A percentile compares a stretch with the other conserved stretches of the same genome.
Evolutionary conservation across 345 rosid genomes (phyloP).

Genomic region (Gynandropsis gynandra): DNA sequence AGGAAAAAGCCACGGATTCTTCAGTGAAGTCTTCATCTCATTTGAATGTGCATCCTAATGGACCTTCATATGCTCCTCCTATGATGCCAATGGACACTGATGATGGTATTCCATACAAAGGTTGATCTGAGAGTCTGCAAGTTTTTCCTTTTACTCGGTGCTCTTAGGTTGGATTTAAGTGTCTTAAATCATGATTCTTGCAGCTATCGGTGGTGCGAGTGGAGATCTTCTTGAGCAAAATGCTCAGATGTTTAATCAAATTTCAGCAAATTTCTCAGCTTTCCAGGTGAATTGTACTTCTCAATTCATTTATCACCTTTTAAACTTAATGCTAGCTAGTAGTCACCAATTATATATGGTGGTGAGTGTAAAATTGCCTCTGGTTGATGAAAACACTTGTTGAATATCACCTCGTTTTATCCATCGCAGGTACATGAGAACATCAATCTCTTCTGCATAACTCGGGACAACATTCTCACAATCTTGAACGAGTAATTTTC

Average conservation of each 20-base stretch:
- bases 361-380: too few relatives aligned
- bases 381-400: too few relatives aligned
- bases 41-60: conserved; percentile 51
- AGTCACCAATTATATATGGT: too few relatives aligned
- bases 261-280: conserved; percentile 56
- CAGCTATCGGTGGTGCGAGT: conserved; percentile 68
- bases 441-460: conserved; percentile 49
- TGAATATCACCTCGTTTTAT: too few relatives aligned
- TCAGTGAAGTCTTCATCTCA: conserved; percentile 59
- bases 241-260: conserved; percentile 64
- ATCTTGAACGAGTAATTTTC: conserved; percentile 56
- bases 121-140: conserved; percentile 26
- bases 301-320: conserved; percentile 9
- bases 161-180: conserved; percentile 6
- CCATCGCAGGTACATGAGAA: conserved; percentile 56
- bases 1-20: conserved; percentile 69
- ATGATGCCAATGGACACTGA: conserved; percentile 55
- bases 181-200: conserved; percentile 6
- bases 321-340: neutral
- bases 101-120: conserved; percentile 69
- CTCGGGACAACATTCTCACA: conserved; percentile 59
- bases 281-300: conserved; percentile 47
- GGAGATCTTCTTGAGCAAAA: conserved; percentile 77
- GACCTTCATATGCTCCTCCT: conserved; percentile 59
- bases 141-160: neutral